A percentile compares a stretch with the other conserved stretches of the same genome.
Evolutionary conservation across 495 filamentous ascomycete genomes (phyloP).

Genomic region (Penicillium flavigenum): DNA sequence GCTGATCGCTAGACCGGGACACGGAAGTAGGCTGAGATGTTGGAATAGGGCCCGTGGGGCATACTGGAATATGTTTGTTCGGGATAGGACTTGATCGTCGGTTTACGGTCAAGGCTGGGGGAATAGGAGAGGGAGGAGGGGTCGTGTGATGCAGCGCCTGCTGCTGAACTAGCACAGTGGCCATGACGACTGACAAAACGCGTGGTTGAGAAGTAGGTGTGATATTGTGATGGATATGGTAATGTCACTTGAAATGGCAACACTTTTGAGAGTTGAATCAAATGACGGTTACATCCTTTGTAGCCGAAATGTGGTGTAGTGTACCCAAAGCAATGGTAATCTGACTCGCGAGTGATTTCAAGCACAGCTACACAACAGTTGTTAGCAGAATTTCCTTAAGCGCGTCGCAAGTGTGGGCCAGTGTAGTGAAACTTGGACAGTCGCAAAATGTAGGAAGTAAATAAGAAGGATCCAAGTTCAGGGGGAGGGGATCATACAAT

Average conservation of each 20-base stretch:
- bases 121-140: conserved; percentile 42
- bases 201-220: not conserved
- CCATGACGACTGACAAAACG: conserved; percentile 35
- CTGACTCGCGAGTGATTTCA: not conserved
- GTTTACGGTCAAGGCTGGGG: conserved; percentile 42
- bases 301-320: not conserved
- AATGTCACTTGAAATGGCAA: conserved; percentile 1
- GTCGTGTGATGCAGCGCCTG: conserved; percentile 48
- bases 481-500: not conserved
- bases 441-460: not conserved
- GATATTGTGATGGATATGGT: not conserved
- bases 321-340: conserved; percentile 1
- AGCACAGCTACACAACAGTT: not conserved
- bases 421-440: too few species aligned
- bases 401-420: not conserved
- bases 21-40: conserved; percentile 54
- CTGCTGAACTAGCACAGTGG: conserved; percentile 52
- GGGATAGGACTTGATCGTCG: conserved; percentile 63
- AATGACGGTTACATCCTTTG: conserved; percentile 21
- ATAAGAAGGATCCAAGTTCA: not conserved
- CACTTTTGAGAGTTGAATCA: conserved; percentile 12
- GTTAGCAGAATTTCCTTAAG: not conserved
- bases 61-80: conserved; percentile 85
- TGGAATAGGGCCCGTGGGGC: conserved; percentile 73
- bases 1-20: conserved; percentile 43